Percentiles rank a stretch among this genome's conserved stretches.
Conservation (phyloP, 768 basidiomycete genomes). For the Mycena albidolilacea region DNA sequence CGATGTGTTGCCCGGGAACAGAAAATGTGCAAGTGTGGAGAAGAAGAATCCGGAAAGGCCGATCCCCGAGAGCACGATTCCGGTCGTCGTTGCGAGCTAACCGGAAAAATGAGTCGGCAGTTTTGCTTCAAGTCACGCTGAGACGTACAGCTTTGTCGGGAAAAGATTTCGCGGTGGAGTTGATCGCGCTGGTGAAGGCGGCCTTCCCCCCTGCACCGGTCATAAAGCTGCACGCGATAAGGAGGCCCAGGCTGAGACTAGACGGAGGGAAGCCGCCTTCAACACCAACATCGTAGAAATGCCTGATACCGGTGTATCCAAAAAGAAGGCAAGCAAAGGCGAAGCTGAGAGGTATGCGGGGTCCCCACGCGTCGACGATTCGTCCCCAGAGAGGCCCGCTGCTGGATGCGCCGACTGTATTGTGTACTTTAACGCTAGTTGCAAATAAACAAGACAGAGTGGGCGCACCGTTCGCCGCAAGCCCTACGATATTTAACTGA, state of each 20-base stretch:
- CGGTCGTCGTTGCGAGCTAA: constrained; percentile 83
- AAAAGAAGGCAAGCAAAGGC: constrained; percentile 72
- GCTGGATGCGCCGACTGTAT: constrained; percentile 80
- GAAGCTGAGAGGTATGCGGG: constrained; percentile 72
- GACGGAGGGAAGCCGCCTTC: constrained; percentile 56
- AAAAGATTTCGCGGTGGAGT: constrained; percentile 88
- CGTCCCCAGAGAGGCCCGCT: constrained; percentile 86
- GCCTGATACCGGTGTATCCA: constrained; percentile 84
- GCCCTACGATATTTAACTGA: constrained; percentile 83
- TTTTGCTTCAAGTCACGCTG: constrained; percentile 42
- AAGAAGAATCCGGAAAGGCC: constrained; percentile 95
- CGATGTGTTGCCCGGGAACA: constrained; percentile 85
- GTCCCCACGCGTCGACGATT: constrained; percentile 82
- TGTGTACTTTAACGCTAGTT: constrained; percentile 7
- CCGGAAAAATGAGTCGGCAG: background rate
- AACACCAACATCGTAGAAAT: constrained; percentile 73
- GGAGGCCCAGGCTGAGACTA: constrained; percentile 59
- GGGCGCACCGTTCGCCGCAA: constrained; percentile 81
- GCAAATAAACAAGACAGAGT: background rate
- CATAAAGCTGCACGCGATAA: constrained; percentile 76
- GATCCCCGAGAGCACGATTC: constrained; percentile 87
- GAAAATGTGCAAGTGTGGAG: constrained; percentile 77
- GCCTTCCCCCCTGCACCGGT: constrained; percentile 86
- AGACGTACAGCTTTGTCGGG: constrained; percentile 71
- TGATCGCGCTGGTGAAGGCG: constrained; percentile 77